Evolutionary conservation across 805 yeast genomes (phyloP), one percentile per base, ranked within the genome.

Genomic region (Wickerhamiella brachini): DNA sequence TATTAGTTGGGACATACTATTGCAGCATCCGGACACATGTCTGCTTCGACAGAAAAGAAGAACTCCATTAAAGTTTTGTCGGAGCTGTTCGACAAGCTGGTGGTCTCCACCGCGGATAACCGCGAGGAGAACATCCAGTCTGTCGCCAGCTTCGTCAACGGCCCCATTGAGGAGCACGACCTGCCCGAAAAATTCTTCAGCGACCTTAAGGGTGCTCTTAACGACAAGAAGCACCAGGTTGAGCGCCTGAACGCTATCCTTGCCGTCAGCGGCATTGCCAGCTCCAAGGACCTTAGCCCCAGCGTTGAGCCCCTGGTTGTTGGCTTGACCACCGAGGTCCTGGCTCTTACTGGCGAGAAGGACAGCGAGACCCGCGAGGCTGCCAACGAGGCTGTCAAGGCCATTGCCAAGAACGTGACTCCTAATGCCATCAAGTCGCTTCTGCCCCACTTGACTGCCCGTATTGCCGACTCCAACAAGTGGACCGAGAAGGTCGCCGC

Each of bases 401-500:
- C 95, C 65, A 73, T 93, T 61, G 79, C 94, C 59, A 70, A 74
- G 61, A 80, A 95, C 64, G 72, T 87, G 72, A 87, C 95, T 70
- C 98, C 99, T 68, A 79, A 81, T 60, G 83, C 97, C 59, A 80
- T 93, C 75, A 93, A 93, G 82, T 80, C 83, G 61, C 67, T 89
- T 65, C 79, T 93, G 68, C 95, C 97, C 62, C 78, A 76, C 68
- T 73, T 93, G 66, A 76, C 86, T 62, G 69, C 71, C 56, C 73
- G 83, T 71, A 77, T 93, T 65, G 67, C 76, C 52, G 62, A 72
- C 67, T 79, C 83, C 78, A 67, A 62, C 67, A 93, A 93, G 77
- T 93, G 99, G 99, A 89, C 89, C 66, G 97, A 90, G 79, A 93
- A 93, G 83, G 83, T 83, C 66, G 85, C 95, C 62, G 76, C 89